These are phyloP conservation scores for Xylaria flabelliformis DNA, from an alignment of 495 filamentous ascomycete genomes.

Conservation along the genomic window DNA sequence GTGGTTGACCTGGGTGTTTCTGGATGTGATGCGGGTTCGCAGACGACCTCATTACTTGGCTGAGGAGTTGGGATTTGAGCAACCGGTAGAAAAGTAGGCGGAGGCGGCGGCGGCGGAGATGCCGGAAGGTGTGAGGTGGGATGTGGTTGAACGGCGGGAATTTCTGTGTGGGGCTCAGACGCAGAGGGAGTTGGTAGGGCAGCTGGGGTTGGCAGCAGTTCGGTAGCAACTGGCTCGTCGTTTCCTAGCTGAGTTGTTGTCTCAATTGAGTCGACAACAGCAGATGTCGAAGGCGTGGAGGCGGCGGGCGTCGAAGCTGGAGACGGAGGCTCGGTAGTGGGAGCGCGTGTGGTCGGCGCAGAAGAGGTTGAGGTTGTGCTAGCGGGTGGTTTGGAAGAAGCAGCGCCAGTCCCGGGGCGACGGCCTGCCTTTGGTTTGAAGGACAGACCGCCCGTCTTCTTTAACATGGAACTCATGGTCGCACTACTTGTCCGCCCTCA, in stretches of 20 bases:
- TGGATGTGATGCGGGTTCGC: neutral
- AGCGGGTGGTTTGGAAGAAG: constrained; percentile 31
- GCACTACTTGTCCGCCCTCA: neutral
- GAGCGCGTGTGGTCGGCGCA: constrained; percentile 23
- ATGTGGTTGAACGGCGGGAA: neutral
- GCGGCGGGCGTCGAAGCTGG: constrained; percentile 31
- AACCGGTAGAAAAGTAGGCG: neutral
- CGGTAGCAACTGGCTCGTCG: neutral
- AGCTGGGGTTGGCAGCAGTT: constrained; percentile 1
- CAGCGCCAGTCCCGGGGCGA: constrained; percentile 31
- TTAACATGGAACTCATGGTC: constrained; percentile 52
- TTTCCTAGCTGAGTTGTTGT: neutral
- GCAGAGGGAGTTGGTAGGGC: neutral
- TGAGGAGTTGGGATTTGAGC: constrained; percentile 10
- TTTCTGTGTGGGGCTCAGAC: neutral
- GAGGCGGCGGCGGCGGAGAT: neutral
- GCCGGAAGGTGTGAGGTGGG: neutral
- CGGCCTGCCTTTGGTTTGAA: constrained; percentile 51
- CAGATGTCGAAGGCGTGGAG: constrained; percentile 23
- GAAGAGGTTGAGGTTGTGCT: constrained; percentile 24
- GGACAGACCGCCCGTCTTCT: constrained; percentile 50
- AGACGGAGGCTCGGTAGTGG: constrained; percentile 30
- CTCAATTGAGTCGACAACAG: constrained; percentile 14
- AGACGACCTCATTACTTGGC: constrained; percentile 12
- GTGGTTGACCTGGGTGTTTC: neutral